These are phyloP conservation scores for Rossbeevera mucosa DNA, from an alignment of 768 basidiomycete genomes.

Conservation along the genomic window DNA sequence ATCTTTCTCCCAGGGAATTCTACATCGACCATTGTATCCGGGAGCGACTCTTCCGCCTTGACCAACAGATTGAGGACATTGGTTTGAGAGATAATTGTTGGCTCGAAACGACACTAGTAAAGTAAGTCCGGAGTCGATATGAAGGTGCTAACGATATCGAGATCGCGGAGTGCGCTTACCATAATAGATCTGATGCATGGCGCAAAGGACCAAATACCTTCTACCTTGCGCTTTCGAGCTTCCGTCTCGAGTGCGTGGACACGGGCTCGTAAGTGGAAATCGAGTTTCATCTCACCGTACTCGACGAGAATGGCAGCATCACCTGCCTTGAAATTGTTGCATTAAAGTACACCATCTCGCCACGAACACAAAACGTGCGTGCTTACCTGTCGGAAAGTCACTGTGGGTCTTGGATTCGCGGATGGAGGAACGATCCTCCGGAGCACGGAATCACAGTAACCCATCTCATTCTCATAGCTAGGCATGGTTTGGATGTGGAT, in stretches of 20 bases:
- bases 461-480: neutral
- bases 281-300: constrained; percentile 52
- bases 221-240: constrained; percentile 29
- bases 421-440: neutral
- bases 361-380: neutral
- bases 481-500: neutral
- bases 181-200: constrained; percentile 57
- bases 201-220: constrained; percentile 40
- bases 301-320: constrained; percentile 62
- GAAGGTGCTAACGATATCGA: neutral
- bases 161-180: constrained; percentile 31
- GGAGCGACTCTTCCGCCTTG: constrained; percentile 35
- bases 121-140: neutral
- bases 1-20: constrained; percentile 50
- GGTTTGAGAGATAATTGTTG: constrained; percentile 37
- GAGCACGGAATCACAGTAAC: constrained; percentile 11
- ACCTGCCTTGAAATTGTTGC: constrained; percentile 43
- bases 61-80: constrained; percentile 41
- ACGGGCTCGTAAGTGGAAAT: constrained; percentile 49
- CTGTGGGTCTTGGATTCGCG: constrained; percentile 24
- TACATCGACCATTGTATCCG: constrained; percentile 36
- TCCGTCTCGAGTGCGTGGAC: constrained; percentile 52
- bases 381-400: constrained; percentile 52
- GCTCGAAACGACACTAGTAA: constrained; percentile 49
- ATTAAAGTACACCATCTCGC: neutral